Conservation (phyloP, 768 basidiomycete species). For the Xanthoconium stramineum region DNA sequence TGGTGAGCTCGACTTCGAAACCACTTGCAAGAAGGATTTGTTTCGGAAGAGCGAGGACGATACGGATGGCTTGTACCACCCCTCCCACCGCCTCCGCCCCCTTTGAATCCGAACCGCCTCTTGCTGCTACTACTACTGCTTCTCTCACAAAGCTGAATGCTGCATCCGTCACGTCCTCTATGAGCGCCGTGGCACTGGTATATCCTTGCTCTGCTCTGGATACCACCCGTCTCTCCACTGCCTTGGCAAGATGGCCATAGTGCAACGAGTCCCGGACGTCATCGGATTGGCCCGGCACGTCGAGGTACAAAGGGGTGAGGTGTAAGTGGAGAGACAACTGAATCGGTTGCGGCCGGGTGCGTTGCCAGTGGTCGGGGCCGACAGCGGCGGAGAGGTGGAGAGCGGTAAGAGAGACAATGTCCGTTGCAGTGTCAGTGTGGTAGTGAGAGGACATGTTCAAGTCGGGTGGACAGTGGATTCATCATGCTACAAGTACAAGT, state of each 20-base stretch:
- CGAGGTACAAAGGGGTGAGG: conserved; percentile 40
- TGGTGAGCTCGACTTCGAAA: conserved; percentile 41
- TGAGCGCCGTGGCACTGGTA: conserved; percentile 29
- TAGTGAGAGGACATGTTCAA: background rate
- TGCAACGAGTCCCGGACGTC: conserved; percentile 57
- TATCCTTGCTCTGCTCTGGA: conserved; percentile 20
- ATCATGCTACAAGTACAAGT: background rate
- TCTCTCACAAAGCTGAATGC: conserved; percentile 35
- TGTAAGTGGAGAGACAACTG: conserved; percentile 45
- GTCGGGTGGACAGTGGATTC: no score
- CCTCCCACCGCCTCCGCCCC: no score
- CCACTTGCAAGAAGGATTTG: conserved; percentile 48
- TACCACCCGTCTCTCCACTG: conserved; percentile 32
- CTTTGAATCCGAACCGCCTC: no score
- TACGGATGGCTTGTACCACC: conserved; percentile 32
- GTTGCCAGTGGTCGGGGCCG: conserved; percentile 53
- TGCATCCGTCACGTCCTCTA: conserved; percentile 34
- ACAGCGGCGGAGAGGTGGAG: conserved; percentile 41
- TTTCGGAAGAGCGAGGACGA: conserved; percentile 45
- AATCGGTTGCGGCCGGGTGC: conserved; percentile 47
- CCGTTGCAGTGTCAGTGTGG: conserved; percentile 18
- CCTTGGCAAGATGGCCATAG: conserved; percentile 61
- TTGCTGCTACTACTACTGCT: background rate
- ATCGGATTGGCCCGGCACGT: conserved; percentile 45
- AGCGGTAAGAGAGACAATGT: conserved; percentile 44